Percentiles rank a stretch among this genome's conserved stretches.
phyloP scores from a whole-genome alignment of 1,284 basidiomycete genomes.

The Lentinula novae-zelandiae region DNA sequence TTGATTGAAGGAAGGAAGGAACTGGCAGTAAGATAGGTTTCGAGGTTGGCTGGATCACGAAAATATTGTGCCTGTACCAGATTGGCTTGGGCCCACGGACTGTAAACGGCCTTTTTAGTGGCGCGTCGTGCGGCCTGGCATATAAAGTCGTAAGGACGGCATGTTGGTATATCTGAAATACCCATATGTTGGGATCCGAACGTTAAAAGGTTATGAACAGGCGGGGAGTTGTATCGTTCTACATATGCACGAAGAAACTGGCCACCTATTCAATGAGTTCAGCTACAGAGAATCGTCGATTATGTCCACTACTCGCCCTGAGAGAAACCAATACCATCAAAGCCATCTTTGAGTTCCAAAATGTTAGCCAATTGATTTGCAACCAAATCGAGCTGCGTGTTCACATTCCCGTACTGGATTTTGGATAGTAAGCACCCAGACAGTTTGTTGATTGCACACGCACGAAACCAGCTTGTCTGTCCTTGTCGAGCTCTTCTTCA shows the following conservation, averaged over 20 bases:
- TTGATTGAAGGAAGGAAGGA: conserved; percentile 73
- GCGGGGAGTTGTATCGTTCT: conserved; percentile 79
- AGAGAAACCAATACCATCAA: conserved; percentile 91
- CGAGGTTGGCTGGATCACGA: conserved; percentile 78
- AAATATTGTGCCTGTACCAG: conserved; percentile 93
- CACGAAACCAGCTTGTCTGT: conserved; percentile 80
- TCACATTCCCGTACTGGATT: conserved; percentile 76
- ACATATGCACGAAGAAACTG: conserved; percentile 91
- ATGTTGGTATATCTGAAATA: conserved; percentile 76
- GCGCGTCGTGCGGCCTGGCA: conserved; percentile 77
- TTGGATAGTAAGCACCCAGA: background rate
- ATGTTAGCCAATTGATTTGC: conserved; percentile 66
- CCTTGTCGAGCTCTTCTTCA: conserved; percentile 62
- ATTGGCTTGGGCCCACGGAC: conserved; percentile 77
- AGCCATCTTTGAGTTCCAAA: conserved; percentile 71
- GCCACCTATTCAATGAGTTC: conserved; percentile 49
- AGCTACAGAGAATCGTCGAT: background rate
- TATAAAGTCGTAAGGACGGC: conserved; percentile 67
- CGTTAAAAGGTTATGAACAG: conserved; percentile 84
- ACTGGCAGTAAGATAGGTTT: conserved; percentile 68
- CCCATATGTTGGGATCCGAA: conserved; percentile 87
- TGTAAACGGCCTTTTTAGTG: conserved; percentile 76
- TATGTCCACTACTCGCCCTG: conserved; percentile 58
- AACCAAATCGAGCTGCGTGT: conserved; percentile 66
- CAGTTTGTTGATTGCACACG: conserved; percentile 28